A percentile compares a stretch with the other conserved stretches of the same genome.
phyloP scores from a whole-genome alignment of 371 early-diverging fungal genomes.

The Mucor lusitanicus region DNA sequence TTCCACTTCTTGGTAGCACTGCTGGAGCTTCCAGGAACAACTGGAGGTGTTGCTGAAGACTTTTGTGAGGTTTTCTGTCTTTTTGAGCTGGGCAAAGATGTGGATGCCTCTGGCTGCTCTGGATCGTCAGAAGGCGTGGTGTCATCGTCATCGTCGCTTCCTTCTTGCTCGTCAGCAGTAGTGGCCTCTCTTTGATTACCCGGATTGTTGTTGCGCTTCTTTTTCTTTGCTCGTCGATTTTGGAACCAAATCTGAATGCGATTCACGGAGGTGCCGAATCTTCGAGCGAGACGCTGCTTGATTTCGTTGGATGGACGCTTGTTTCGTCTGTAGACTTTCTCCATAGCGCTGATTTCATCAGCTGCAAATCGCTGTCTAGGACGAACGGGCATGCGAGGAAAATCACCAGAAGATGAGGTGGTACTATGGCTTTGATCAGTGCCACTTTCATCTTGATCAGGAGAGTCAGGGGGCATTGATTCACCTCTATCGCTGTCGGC shows the following conservation, averaged over 20 bases:
- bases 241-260: constrained; percentile 37
- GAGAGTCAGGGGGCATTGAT: not conserved
- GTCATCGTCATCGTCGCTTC: not conserved
- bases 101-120: not conserved
- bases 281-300: constrained; percentile 9
- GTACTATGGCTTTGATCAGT: not conserved
- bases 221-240: constrained; percentile 31
- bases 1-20: not conserved
- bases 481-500: not conserved
- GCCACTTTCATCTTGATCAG: not conserved
- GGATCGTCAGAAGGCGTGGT: not conserved
- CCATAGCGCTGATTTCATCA: not conserved
- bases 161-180: not conserved
- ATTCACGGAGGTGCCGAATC: not conserved
- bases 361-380: not conserved
- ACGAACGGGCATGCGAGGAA: not conserved
- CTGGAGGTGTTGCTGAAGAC: not conserved
- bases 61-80: not conserved
- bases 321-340: not conserved
- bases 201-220: not conserved
- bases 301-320: constrained; percentile 7
- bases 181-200: not conserved
- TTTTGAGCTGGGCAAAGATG: not conserved
- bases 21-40: not conserved
- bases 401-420: not conserved